Evolutionary conservation across 2,329 filamentous ascomycete species (phyloP).

Genomic region (Colletotrichum eremochloae): DNA sequence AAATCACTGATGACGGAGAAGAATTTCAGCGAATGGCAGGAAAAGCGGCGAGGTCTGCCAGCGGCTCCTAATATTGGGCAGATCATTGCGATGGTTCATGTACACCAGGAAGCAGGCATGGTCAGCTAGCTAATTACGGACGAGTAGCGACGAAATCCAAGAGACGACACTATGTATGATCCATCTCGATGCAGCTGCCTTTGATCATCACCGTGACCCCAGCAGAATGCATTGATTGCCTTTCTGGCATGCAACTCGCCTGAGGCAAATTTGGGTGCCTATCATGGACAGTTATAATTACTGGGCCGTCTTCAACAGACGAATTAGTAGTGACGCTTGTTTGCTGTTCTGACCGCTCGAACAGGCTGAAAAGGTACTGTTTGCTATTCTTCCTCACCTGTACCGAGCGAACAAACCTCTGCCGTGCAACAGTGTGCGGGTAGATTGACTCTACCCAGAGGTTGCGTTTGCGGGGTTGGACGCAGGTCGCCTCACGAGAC

Average conservation of each 20-base stretch:
- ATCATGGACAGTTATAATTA: neutral
- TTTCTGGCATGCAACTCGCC: neutral
- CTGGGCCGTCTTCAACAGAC: neutral
- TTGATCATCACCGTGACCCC: neutral
- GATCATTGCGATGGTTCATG: slow-evolving; percentile 38
- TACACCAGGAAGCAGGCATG: slow-evolving; percentile 40
- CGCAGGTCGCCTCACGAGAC: slow-evolving; percentile 32
- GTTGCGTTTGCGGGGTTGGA: slow-evolving; percentile 7
- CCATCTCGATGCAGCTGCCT: slow-evolving; percentile 17
- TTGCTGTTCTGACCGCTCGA: neutral
- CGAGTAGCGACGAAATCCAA: slow-evolving; percentile 33
- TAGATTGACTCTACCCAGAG: neutral
- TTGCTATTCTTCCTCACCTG: neutral
- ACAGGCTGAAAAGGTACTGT: neutral
- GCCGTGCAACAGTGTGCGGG: slow-evolving; percentile 3
- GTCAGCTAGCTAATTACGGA: slow-evolving; percentile 40
- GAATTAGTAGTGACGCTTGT: too few relatives aligned
- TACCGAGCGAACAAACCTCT: neutral
- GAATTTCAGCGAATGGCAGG: neutral
- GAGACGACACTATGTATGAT: slow-evolving; percentile 31
- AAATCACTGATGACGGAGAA: slow-evolving; percentile 2
- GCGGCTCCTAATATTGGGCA: slow-evolving; percentile 37
- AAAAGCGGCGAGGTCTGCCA: slow-evolving; percentile 33
- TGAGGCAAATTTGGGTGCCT: neutral
- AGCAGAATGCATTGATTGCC: neutral